Conservation (phyloP, 177 flowering plant genomes). For the Vitis hybrid region DNA sequence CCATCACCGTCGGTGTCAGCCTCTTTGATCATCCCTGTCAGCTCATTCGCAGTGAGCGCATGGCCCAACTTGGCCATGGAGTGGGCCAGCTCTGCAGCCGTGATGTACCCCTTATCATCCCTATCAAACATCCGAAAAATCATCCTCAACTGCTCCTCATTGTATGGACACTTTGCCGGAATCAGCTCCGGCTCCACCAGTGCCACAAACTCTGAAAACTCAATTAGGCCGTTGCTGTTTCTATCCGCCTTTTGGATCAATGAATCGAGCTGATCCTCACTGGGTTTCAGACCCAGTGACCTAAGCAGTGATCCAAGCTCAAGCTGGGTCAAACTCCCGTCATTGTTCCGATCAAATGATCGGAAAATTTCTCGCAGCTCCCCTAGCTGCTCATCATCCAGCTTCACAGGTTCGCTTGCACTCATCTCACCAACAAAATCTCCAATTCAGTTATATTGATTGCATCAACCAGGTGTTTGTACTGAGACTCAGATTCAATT, state of each 20-base stretch:
- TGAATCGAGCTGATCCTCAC: constrained; percentile 67
- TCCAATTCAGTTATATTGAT: no score
- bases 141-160: constrained; percentile 67
- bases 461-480: no score
- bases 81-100: constrained; percentile 89
- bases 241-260: constrained; percentile 73
- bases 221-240: constrained; percentile 78
- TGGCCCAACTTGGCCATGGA: constrained; percentile 93
- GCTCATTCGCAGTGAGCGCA: constrained; percentile 75
- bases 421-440: no score
- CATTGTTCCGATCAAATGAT: constrained; percentile 82
- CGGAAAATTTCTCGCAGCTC: constrained; percentile 86
- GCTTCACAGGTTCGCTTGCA: constrained; percentile 31
- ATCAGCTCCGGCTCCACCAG: constrained; percentile 82
- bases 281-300: constrained; percentile 77
- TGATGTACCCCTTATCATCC: constrained; percentile 87
- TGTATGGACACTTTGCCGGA: constrained; percentile 65
- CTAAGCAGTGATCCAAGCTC: constrained; percentile 85
- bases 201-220: constrained; percentile 85
- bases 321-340: constrained; percentile 87
- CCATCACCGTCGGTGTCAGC: constrained; percentile 96
- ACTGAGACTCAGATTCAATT: no score
- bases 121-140: constrained; percentile 77
- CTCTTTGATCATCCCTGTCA: constrained; percentile 93
- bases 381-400: constrained; percentile 75